Percentiles rank a stretch among this genome's conserved stretches.
phyloP scores from a whole-genome alignment of 257 asterid species.

The Parsonsia alboflavescens region DNA sequence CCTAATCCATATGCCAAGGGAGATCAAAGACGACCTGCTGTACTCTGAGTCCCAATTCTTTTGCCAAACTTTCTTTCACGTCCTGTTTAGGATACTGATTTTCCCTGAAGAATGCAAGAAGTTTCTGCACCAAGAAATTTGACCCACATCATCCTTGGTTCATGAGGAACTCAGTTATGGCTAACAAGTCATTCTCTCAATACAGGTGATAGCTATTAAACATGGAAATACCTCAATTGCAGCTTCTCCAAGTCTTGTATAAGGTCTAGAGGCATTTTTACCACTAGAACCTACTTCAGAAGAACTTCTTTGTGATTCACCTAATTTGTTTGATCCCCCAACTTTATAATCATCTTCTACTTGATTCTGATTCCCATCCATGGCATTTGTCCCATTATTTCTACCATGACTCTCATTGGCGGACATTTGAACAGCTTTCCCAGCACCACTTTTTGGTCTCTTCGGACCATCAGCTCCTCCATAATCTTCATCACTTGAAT shows the following conservation, averaged over 20 bases:
- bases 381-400: constrained; percentile 16
- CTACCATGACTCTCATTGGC: constrained; percentile 22
- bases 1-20: constrained; percentile 2
- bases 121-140: constrained; percentile 47
- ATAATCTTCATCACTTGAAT: constrained; percentile 90
- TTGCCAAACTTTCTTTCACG: constrained; percentile 61
- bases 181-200: not conserved
- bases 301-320: constrained; percentile 7
- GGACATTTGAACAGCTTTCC: constrained; percentile 32
- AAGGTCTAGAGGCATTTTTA: constrained; percentile 26
- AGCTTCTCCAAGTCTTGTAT: constrained; percentile 59
- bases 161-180: not conserved
- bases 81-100: constrained; percentile 70
- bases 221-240: constrained; percentile 53
- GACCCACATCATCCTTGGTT: constrained; percentile 1
- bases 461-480: constrained; percentile 41
- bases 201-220: not conserved
- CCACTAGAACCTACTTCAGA: constrained; percentile 42
- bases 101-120: constrained; percentile 57
- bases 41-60: constrained; percentile 56
- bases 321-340: constrained; percentile 19
- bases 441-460: constrained; percentile 36
- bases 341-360: constrained; percentile 23
- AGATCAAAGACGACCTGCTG: constrained; percentile 52
- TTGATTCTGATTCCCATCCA: constrained; percentile 26